These are phyloP conservation scores for Aspergillus ostianus DNA, from an alignment of 495 filamentous ascomycete species.

Conservation along the genomic window DNA sequence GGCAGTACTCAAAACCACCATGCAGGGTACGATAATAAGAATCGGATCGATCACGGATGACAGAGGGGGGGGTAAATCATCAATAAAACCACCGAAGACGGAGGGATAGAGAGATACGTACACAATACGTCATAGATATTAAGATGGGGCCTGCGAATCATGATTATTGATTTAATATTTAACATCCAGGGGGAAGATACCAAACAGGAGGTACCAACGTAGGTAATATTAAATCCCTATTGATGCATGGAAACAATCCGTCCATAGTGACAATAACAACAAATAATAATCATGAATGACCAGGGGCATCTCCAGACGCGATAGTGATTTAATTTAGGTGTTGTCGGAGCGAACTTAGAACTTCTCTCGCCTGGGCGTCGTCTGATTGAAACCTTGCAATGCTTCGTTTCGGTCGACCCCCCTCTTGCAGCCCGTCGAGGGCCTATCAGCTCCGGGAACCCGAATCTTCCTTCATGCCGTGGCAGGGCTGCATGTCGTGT, in stretches of 20 bases:
- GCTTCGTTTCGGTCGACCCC: conserved; percentile 21
- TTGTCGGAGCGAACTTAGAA: conserved; percentile 13
- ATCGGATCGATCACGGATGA: background rate
- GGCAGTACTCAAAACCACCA: background rate
- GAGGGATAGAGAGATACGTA: background rate
- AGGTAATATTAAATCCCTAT: no score
- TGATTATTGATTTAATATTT: background rate
- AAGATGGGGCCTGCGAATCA: background rate
- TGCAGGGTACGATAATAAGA: background rate
- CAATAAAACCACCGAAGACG: background rate
- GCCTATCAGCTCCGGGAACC: conserved; percentile 16
- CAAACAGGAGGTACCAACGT: no score
- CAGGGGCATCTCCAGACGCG: conserved; percentile 7
- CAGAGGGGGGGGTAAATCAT: background rate
- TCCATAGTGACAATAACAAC: no score
- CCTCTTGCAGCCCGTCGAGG: conserved; percentile 7
- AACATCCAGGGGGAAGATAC: no score
- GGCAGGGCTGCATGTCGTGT: conserved; percentile 21
- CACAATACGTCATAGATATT: no score
- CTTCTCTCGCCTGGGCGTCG: conserved; percentile 4
- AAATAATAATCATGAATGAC: no score
- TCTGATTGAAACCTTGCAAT: conserved; percentile 19
- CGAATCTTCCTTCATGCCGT: conserved; percentile 17
- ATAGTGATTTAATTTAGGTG: conserved; percentile 22
- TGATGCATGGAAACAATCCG: no score